Percentiles rank a stretch among this genome's conserved stretches.
phyloP scores from a whole-genome alignment of 225 moss, liverwort and hornwort species.

The Pleurozium schreberi region DNA sequence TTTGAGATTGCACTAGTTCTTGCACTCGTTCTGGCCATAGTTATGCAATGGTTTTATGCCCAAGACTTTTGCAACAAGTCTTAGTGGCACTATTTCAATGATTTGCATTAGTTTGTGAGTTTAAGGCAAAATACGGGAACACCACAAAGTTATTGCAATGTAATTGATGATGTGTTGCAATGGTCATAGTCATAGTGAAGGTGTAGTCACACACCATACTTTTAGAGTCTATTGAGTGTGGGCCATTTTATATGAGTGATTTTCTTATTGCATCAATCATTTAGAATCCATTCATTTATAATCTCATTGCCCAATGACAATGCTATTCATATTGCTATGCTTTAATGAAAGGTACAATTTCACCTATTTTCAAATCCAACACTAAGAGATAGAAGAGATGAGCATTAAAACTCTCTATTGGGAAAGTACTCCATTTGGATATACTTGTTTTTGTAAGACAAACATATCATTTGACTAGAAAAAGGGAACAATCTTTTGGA shows the following conservation, averaged over 20 bases:
- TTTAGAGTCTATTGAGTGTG: too few species aligned
- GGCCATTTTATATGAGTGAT: background rate
- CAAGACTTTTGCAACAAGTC: background rate
- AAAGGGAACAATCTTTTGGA: too few species aligned
- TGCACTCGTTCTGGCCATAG: background rate
- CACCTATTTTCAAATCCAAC: background rate
- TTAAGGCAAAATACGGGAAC: background rate
- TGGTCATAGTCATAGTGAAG: rapidly evolving
- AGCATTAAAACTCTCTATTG: too few species aligned
- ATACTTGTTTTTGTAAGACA: too few species aligned
- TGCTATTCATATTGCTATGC: background rate
- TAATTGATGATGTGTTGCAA: background rate
- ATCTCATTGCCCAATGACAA: background rate
- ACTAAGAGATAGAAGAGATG: background rate
- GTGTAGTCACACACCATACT: background rate
- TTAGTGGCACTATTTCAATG: background rate
- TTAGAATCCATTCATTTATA: background rate
- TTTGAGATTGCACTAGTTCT: background rate
- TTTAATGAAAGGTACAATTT: background rate
- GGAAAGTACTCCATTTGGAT: too few species aligned
- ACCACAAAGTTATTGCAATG: background rate
- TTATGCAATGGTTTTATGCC: background rate
- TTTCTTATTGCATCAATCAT: background rate
- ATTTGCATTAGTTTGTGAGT: background rate
- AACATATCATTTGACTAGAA: too few species aligned